A percentile compares a stretch with the other conserved stretches of the same genome.
Evolutionary conservation across 495 filamentous ascomycete species (phyloP).

Genomic region (Hypoxylon fragiforme): DNA sequence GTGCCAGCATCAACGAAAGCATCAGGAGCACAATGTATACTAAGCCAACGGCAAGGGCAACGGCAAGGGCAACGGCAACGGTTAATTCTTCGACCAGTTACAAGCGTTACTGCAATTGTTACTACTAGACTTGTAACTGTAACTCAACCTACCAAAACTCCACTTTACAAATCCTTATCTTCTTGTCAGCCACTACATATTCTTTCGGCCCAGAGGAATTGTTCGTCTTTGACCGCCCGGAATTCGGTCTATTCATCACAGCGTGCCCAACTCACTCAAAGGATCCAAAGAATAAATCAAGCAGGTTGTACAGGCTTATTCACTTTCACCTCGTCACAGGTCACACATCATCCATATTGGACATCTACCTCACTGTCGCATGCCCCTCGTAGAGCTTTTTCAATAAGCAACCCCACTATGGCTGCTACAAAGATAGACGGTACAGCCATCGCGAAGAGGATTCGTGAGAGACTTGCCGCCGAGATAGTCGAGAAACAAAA

Average conservation of each 20-base stretch:
- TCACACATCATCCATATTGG: conserved; percentile 11
- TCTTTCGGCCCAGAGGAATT: conserved; percentile 5
- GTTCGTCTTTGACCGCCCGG: conserved; percentile 19
- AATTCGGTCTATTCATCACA: conserved; percentile 18
- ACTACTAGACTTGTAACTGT: background rate
- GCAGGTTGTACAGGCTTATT: conserved; percentile 21
- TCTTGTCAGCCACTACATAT: conserved; percentile 24
- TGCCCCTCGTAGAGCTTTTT: conserved; percentile 34
- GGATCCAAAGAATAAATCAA: conserved; percentile 7
- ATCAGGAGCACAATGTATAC: conserved; percentile 6
- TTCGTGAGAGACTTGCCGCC: conserved; percentile 74
- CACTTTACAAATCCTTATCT: conserved; percentile 32
- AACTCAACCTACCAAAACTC: conserved; percentile 26
- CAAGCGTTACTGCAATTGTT: background rate
- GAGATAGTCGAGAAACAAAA: conserved; percentile 82
- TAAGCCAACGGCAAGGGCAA: too few species aligned
- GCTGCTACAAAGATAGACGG: conserved; percentile 92
- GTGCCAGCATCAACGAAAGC: conserved; percentile 3
- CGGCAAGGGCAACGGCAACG: too few species aligned
- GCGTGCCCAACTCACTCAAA: conserved; percentile 2
- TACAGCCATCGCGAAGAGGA: conserved; percentile 87
- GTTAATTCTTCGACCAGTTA: conserved; percentile 26
- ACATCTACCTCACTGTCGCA: conserved; percentile 13
- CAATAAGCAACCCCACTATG: conserved; percentile 64
- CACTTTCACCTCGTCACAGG: conserved; percentile 6